phyloP scores from a whole-genome alignment of 2,329 filamentous ascomycete genomes.

The Ascocoryne sarcoides region DNA sequence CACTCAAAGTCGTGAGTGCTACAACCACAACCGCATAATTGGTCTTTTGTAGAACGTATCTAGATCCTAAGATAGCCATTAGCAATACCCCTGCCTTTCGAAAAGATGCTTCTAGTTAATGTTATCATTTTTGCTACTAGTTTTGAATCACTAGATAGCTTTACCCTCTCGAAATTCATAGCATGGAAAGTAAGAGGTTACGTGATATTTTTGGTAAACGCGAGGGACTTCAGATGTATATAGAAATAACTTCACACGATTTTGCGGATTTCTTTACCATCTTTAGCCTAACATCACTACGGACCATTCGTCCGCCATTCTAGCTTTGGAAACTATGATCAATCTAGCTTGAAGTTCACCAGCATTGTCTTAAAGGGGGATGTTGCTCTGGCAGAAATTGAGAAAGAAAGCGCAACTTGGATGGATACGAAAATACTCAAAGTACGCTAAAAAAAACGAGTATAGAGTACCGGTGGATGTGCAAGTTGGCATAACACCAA shows the following conservation, averaged over 20 bases:
- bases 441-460: constrained; percentile 45
- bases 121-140: constrained; percentile 50
- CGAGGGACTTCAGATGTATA: constrained; percentile 49
- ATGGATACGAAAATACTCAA: constrained; percentile 40
- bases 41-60: no score
- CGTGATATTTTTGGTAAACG: constrained; percentile 44
- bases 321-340: constrained; percentile 21
- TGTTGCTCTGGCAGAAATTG: constrained; percentile 36
- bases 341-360: constrained; percentile 25
- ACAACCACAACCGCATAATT: no score
- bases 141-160: constrained; percentile 47
- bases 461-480: constrained; percentile 38
- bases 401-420: constrained; percentile 39
- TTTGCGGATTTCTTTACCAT: constrained; percentile 28
- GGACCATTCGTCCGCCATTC: constrained; percentile 19
- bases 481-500: constrained; percentile 23
- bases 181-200: constrained; percentile 38
- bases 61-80: no score
- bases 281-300: constrained; percentile 24
- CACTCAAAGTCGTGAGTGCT: no score
- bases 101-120: constrained; percentile 41
- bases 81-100: no score
- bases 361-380: constrained; percentile 37
- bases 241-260: constrained; percentile 20
- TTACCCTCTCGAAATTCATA: constrained; percentile 42